Percentiles rank a stretch among this genome's conserved stretches.
Conservation (phyloP, 208 protist species). For the Crithidia brevicula region DNA sequence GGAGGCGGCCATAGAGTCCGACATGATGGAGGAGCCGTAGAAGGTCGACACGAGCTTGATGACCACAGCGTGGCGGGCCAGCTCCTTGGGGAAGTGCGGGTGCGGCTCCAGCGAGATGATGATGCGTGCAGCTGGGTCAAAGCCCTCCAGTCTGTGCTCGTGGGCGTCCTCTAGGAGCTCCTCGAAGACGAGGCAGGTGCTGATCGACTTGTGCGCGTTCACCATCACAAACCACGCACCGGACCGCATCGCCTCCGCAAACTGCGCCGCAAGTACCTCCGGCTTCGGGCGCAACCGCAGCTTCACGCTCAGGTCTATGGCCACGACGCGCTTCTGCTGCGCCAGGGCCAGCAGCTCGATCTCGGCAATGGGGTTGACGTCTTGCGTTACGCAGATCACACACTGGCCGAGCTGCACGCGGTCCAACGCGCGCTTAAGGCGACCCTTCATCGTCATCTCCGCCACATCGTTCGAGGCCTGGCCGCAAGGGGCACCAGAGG, state of each 20-base stretch:
- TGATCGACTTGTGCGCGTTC: slow-evolving; percentile 89
- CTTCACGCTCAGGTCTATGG: slow-evolving; percentile 76
- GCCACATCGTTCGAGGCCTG: slow-evolving; percentile 14
- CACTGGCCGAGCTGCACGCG: slow-evolving; percentile 48
- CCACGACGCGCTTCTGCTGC: slow-evolving; percentile 35
- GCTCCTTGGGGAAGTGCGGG: slow-evolving; percentile 76
- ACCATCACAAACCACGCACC: slow-evolving; percentile 80
- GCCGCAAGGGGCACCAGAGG: not conserved
- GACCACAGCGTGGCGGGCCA: slow-evolving; percentile 58
- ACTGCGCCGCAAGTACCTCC: slow-evolving; percentile 51
- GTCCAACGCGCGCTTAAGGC: slow-evolving; percentile 51
- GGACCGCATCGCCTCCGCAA: slow-evolving; percentile 64
- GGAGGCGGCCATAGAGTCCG: slow-evolving; percentile 62
- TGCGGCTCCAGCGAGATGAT: slow-evolving; percentile 77
- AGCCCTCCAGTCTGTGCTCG: slow-evolving; percentile 56
- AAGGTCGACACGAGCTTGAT: slow-evolving; percentile 65
- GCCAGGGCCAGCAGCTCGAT: slow-evolving; percentile 75
- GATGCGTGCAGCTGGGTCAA: slow-evolving; percentile 57
- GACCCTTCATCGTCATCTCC: slow-evolving; percentile 43
- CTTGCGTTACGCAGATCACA: slow-evolving; percentile 79
- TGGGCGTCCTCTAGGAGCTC: slow-evolving; percentile 68
- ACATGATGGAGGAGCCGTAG: slow-evolving; percentile 54
- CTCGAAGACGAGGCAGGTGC: slow-evolving; percentile 61
- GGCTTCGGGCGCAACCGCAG: slow-evolving; percentile 72
- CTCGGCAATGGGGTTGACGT: slow-evolving; percentile 82